Evolutionary conservation across 495 filamentous ascomycete species (phyloP).

Genomic region (Talaromyces adpressus): DNA sequence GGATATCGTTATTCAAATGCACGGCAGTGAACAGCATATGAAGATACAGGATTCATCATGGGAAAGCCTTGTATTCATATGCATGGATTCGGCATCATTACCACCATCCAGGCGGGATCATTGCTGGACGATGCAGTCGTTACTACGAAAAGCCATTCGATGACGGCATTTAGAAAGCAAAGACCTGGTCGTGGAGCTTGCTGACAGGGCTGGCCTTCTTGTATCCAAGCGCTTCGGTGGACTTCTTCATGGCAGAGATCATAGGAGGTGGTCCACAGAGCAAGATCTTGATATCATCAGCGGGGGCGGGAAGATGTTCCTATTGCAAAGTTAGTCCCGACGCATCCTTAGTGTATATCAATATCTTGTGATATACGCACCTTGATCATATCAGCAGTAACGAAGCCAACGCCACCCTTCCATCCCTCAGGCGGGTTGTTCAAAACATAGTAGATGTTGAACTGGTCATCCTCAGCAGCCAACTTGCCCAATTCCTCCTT

Average conservation of each 20-base stretch:
- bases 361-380: no score
- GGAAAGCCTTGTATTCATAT: background rate
- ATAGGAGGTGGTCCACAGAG: conserved; percentile 95
- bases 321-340: conserved; percentile 23
- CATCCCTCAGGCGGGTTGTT: conserved; percentile 92
- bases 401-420: conserved; percentile 86
- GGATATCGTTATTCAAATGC: background rate
- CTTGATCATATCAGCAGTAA: conserved; percentile 94
- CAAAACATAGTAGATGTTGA: conserved; percentile 87
- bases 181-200: conserved; percentile 96
- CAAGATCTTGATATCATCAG: conserved; percentile 86
- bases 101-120: background rate
- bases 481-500: conserved; percentile 83
- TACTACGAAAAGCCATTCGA: background rate
- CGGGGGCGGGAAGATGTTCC: conserved; percentile 78
- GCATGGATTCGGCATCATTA: background rate
- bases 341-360: no score
- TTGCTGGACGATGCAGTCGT: background rate
- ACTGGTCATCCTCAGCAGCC: conserved; percentile 63
- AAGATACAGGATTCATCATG: background rate
- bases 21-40: background rate
- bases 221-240: conserved; percentile 80
- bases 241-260: conserved; percentile 96
- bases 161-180: conserved; percentile 66
- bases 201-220: conserved; percentile 87